Base-by-base conservation (phyloP, 2,329 filamentous ascomycete species). In the Colletotrichum cuscutae region DNA sequence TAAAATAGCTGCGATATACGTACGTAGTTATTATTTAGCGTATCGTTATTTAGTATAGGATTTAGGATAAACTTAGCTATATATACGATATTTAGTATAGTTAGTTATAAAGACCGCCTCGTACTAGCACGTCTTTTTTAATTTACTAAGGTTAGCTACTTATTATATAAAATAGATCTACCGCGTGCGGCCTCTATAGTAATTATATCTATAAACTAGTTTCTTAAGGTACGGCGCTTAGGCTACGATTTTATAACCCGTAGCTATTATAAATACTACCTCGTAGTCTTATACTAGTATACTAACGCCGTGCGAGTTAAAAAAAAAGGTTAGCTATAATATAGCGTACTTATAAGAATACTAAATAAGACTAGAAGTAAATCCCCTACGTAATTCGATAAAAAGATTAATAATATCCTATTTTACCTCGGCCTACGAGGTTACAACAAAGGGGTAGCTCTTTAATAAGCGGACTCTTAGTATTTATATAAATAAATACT, bases 401-500 rank as follows among this genome's bases (percentile, higher is more conserved):
- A 66, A 66, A 3, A 66, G 54, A 24, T 66, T 5, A 11, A 66
- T 6, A 22, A 66, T 59, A 12, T 15, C n/a, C n/a, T n/a, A n/a
- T n/a, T n/a, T n/a, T n/a, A n/a, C n/a, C n/a, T n/a, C n/a, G n/a
- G n/a, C n/a, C n/a, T n/a, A n/a, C n/a, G n/a, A n/a, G n/a, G n/a
- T 65, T 2, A 65, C 5, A 22, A 65, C 4, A 5, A 65, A 59
- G 35, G 53, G 32, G 26, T 65, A 11, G 54, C 13, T 19, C 35
- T 65, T 4, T 30, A 65, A 65, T 19, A 65, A 35, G 13, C 11
- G 11, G 24, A 65, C 63, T 58, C 35, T 65, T 8, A 11, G 24
- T 3, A 65, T 65, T 26, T 9, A 65, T 8, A 65, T 9, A 8
- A 65, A 12, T 3, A 65, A 26, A 24, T 65, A 65, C 63, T 65